Evolutionary conservation across 208 protist genomes (phyloP).

Genomic region (Acanthamoeba castellanii): DNA sequence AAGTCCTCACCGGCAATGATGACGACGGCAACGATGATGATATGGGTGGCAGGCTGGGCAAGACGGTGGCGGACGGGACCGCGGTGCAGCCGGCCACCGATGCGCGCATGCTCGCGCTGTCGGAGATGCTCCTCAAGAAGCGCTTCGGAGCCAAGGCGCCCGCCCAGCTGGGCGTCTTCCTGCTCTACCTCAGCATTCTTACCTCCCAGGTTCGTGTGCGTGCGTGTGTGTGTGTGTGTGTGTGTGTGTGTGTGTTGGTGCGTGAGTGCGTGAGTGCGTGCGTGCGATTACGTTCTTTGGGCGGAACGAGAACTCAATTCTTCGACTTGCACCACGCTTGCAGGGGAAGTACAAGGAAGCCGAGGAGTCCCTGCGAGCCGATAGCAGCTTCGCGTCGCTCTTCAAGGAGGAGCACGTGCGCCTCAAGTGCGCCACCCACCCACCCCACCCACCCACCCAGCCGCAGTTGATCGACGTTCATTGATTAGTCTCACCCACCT

Average conservation of each 20-base stretch:
- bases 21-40: background rate
- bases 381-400: background rate
- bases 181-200: slow-evolving; percentile 54
- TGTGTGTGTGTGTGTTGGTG: background rate
- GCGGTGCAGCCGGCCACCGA: background rate
- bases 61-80: background rate
- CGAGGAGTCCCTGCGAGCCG: background rate
- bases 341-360: slow-evolving; percentile 58
- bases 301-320: no score
- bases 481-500: background rate
- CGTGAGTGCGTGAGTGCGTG: background rate
- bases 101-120: background rate
- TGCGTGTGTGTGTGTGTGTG: background rate
- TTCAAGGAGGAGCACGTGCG: slow-evolving; percentile 48
- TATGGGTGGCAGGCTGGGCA: background rate
- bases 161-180: slow-evolving; percentile 49
- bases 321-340: no score
- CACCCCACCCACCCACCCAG: no score
- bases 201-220: background rate
- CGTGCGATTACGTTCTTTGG: background rate
- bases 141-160: background rate
- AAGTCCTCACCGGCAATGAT: background rate
- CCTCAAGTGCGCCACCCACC: background rate
- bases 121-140: slow-evolving; percentile 67
- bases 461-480: no score